Conservation (phyloP, 2,329 filamentous ascomycete genomes). For the Hymenoscyphus linearis region DNA sequence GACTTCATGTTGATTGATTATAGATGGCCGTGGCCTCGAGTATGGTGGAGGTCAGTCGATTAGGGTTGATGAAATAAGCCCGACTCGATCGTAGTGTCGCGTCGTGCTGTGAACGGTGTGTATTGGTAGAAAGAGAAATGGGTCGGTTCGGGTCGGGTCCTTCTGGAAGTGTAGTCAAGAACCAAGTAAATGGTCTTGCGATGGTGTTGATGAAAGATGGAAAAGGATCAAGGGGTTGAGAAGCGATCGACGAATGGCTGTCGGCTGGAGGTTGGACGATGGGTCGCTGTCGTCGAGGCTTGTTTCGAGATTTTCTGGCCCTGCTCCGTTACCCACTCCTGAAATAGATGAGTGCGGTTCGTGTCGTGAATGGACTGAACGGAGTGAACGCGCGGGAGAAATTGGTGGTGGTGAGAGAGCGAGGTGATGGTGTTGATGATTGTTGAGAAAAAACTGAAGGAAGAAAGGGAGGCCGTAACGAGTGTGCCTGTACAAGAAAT, state of each 20-base stretch:
- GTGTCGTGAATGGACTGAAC: constrained; percentile 3
- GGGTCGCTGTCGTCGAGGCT: not conserved
- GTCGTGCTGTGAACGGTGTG: constrained; percentile 1
- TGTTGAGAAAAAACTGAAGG: not conserved
- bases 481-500: constrained; percentile 14
- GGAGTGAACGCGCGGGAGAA: not conserved
- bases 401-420: no score
- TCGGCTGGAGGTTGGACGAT: not conserved
- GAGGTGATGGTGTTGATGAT: not conserved
- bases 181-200: constrained; percentile 3
- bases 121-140: no score
- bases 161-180: not conserved
- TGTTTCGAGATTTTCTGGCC: constrained; percentile 15
- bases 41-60: constrained; percentile 11
- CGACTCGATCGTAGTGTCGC: constrained; percentile 12
- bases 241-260: not conserved
- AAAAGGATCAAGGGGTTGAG: not conserved
- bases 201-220: not conserved
- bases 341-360: not conserved
- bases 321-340: constrained; percentile 4
- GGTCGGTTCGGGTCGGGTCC: not conserved
- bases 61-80: constrained; percentile 2
- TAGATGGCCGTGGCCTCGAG: constrained; percentile 17
- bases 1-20: constrained; percentile 20
- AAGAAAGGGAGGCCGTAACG: constrained; percentile 16